Evolutionary conservation across 768 basidiomycete genomes (phyloP), one percentile per base, ranked within the genome.

Genomic region (Lanmaoa pseudosensibilis): DNA sequence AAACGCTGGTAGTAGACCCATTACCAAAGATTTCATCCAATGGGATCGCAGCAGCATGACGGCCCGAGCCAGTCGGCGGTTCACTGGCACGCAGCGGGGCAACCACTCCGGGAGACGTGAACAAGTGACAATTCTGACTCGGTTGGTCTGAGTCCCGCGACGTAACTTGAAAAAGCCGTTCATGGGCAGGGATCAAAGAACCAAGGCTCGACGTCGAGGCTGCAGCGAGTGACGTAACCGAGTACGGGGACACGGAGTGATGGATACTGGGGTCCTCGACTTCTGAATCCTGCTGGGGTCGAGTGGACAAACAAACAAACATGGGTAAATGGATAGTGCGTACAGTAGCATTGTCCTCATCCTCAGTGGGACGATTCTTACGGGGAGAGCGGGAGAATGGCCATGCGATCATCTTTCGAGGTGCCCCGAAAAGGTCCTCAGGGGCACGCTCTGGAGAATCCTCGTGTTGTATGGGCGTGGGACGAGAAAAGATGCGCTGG

Each of bases 401-500:
- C 70, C 70, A 71, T 6, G 54, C 36, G 21, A 69, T 64, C 57
- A 65, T 62, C 46, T 60, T 73, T n/a, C 68, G 69, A 16, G 71
- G 61, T 7, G 61, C 44, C 10, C 58, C 54, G 25, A 52, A 46
- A 33, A 46, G 52, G 45, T 65, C 56, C 4, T 66, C 62, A 2
- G 51, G 37, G 23, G 47, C 5, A 30, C 45, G 36, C 21, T 66
- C 57, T 11, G 33, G 49, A 2, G 56, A 25, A 57, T 46, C 59
- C 37, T 48, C 54, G 23, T 38, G 34, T 13, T 46, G 53, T 38
- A 33, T 47, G 0, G 63, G 58, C 19, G 59, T 56, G 45, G 65
- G 65, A 50, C 71, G 69, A 38, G 65, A 57, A 46, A 71, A 71
- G 53, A 71, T 59, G 55, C 70, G 71, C 21, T 69, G 71, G 13